Base-by-base conservation (phyloP, 495 filamentous ascomycete species). In the Penicillium cinerascens region DNA sequence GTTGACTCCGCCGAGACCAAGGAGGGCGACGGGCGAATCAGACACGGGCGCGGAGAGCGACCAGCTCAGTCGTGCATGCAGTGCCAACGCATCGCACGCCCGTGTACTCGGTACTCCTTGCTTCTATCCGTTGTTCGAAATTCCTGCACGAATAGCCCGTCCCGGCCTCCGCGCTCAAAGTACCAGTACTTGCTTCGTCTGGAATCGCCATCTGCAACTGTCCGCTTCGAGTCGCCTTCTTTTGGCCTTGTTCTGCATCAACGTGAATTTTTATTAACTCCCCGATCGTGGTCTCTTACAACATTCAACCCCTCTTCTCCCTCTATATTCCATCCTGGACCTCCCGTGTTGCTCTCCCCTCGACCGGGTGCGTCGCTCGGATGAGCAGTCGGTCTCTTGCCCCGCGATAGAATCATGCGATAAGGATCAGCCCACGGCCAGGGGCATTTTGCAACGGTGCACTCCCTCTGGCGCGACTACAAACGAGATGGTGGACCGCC, bases 401-500 rank as follows among this genome's bases (percentile, higher is more conserved):
- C 60, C 56, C 60, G 56, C 60, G 51, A 59, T 64, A 59, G 61
- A 64, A 56, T 53, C 61, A 65, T 66, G 63, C 63, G 60, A 64
- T 66, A 66, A 64, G 58, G 13, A 61, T 52, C 52, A 47, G 45
- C 54, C 54, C 41, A 42, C 36, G 35, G 60, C 55, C 53, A 56
- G 58, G 63, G 58, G 52, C 58, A 54, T 53, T 55, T 63, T 54
- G 63, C 60, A 57, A 66, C 55, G 44, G 49, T 57, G 54, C 49
- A 51, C 54, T 51, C 52, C 38, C 55, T 39, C 45, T 57, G 46
- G 48, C 51, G 56, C 55, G 33, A n/a, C n/a, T n/a, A 56, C 45
- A 40, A 55, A 59, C 68, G 70, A 64, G 56, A 75, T 75, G 72
- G 63, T 69, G 63, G 67, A 69, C 66, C 63, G 60, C 56, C 68